Conservation (phyloP, 108 stramenopile species). For the Nitzschia palea region DNA sequence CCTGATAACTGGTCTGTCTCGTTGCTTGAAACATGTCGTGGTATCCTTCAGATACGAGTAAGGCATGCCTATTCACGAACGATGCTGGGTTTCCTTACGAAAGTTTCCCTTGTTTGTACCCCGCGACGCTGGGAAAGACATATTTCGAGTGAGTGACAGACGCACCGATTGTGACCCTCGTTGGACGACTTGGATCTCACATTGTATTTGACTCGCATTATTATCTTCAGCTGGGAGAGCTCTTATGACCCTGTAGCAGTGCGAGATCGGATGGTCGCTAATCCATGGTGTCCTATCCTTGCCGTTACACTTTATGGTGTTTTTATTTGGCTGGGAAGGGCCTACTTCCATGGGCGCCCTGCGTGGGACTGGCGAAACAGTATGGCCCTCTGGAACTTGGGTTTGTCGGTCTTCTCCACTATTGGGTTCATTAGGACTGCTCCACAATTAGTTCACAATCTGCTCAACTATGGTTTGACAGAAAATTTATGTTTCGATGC, state of each 20-base stretch:
- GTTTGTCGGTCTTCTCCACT: slow-evolving; percentile 82
- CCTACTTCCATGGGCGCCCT: slow-evolving; percentile 36
- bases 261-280: slow-evolving; percentile 45
- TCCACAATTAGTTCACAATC: slow-evolving; percentile 84
- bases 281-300: slow-evolving; percentile 44
- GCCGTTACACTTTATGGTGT: slow-evolving; percentile 40
- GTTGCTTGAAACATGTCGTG: slow-evolving; percentile 26
- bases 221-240: slow-evolving; percentile 39
- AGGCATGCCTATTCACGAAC: slow-evolving; percentile 15
- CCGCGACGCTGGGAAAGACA: slow-evolving; percentile 13
- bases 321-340: slow-evolving; percentile 22
- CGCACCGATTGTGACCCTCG: background rate
- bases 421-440: slow-evolving; percentile 84
- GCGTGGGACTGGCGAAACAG: slow-evolving; percentile 62
- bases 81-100: slow-evolving; percentile 27
- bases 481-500: slow-evolving; percentile 81
- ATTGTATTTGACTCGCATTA: background rate
- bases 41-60: slow-evolving; percentile 23
- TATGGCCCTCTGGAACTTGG: slow-evolving; percentile 88
- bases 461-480: slow-evolving; percentile 45
- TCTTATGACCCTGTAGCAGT: slow-evolving; percentile 44
- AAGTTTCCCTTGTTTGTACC: slow-evolving; percentile 31
- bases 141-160: slow-evolving; percentile 8
- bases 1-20: too few species aligned
- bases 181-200: background rate